Conservation (phyloP, 768 basidiomycete genomes). For the Leccinum subgranulosum region DNA sequence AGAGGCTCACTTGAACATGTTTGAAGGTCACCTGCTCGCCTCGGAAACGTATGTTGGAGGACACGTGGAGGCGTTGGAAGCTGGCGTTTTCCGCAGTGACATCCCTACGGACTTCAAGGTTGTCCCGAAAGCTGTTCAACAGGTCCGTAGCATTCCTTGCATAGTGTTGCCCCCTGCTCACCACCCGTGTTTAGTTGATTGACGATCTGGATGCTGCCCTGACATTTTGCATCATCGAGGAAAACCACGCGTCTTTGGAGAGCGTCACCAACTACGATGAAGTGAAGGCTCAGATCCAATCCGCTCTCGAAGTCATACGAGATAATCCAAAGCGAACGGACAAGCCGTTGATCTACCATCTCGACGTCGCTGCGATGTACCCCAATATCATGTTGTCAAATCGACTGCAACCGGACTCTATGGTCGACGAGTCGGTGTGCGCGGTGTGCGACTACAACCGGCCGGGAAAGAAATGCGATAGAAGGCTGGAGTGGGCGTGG, state of each 20-base stretch:
- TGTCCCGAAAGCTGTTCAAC: conserved; percentile 78
- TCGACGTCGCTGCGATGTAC: conserved; percentile 99
- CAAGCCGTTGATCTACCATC: conserved; percentile 94
- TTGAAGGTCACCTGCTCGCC: conserved; percentile 93
- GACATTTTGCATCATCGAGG: conserved; percentile 82
- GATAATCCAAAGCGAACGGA: conserved; percentile 88
- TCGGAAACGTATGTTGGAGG: conserved; percentile 99
- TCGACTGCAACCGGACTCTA: conserved; percentile 95
- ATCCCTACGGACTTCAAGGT: conserved; percentile 95
- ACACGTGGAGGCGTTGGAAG: conserved; percentile 97
- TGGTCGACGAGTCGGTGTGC: conserved; percentile 94
- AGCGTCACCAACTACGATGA: conserved; percentile 94
- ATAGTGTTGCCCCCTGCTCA: neutral
- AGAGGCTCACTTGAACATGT: conserved; percentile 87
- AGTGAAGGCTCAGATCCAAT: conserved; percentile 75
- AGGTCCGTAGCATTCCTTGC: conserved; percentile 45
- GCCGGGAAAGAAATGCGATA: conserved; percentile 92
- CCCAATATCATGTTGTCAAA: conserved; percentile 99
- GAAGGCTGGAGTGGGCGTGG: conserved; percentile 97
- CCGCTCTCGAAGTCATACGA: conserved; percentile 82
- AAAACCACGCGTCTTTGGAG: conserved; percentile 75
- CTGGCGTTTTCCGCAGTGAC: conserved; percentile 96
- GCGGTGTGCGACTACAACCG: conserved; percentile 98
- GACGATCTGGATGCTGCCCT: conserved; percentile 92
- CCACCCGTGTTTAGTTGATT: conserved; percentile 61